phyloP scores from a whole-genome alignment of 179 eudicot species.

The Nepenthes alata region DNA sequence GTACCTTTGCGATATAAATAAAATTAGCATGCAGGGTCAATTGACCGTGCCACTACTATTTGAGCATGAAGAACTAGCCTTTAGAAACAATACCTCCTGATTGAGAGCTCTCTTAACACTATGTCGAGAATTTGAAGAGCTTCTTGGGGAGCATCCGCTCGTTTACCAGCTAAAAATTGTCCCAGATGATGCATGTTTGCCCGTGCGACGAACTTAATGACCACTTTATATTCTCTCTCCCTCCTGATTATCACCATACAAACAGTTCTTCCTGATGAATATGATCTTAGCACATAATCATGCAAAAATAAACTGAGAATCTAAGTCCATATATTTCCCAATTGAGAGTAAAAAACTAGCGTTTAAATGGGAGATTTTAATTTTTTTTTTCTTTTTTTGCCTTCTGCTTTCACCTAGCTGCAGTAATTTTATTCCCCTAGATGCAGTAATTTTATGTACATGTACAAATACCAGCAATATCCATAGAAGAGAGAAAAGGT shows the following conservation, averaged over 20 bases:
- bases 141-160: conserved; percentile 55
- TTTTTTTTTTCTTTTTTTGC: too few species aligned
- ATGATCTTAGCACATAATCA: too few species aligned
- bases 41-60: not conserved
- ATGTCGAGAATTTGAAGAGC: conserved; percentile 56
- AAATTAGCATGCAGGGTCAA: conserved; percentile 1
- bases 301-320: too few species aligned
- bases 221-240: conserved; percentile 46
- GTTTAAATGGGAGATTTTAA: too few species aligned
- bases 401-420: too few species aligned
- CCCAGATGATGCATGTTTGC: conserved; percentile 53
- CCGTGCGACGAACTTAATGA: conserved; percentile 45
- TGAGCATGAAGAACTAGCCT: conserved; percentile 1
- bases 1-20: conserved; percentile 19
- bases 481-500: not conserved
- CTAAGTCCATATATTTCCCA: too few species aligned
- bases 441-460: too few species aligned
- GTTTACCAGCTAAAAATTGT: conserved; percentile 50
- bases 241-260: conserved; percentile 23
- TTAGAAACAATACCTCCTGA: conserved; percentile 26
- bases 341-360: too few species aligned
- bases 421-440: too few species aligned
- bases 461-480: not conserved
- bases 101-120: conserved; percentile 52
- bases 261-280: too few species aligned